These are phyloP conservation scores for Coniochaeta prunicola DNA, from an alignment of 2,329 filamentous ascomycete species.

Conservation along the genomic window DNA sequence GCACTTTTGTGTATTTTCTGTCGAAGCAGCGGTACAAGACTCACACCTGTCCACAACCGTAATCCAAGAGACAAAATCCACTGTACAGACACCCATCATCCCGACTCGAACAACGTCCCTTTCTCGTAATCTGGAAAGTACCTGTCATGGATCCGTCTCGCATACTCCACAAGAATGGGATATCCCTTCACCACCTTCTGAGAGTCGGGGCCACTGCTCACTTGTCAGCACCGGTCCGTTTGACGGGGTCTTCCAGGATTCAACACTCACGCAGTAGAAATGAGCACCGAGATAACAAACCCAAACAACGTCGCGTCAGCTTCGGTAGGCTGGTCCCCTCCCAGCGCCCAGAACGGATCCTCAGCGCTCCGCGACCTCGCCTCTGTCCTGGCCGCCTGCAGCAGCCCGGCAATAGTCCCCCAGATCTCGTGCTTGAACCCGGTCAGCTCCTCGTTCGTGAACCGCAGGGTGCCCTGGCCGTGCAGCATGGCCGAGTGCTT, in stretches of 20 bases:
- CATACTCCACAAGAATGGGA: slow-evolving; percentile 47
- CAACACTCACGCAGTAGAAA: slow-evolving; percentile 44
- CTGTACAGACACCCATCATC: background rate
- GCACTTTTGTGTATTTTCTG: background rate
- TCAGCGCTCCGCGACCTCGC: slow-evolving; percentile 6
- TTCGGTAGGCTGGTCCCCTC: slow-evolving; percentile 45
- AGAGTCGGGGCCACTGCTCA: slow-evolving; percentile 36
- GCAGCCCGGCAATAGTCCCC: slow-evolving; percentile 38
- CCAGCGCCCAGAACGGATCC: slow-evolving; percentile 50
- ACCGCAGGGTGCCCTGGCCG: slow-evolving; percentile 48
- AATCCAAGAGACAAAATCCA: background rate
- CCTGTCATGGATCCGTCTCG: slow-evolving; percentile 41
- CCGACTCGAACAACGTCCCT: slow-evolving; percentile 15
- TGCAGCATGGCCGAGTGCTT: slow-evolving; percentile 34
- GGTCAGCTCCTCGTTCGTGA: slow-evolving; percentile 40
- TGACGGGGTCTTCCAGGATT: slow-evolving; percentile 6
- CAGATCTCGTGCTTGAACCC: slow-evolving; percentile 42
- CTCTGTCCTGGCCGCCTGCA: slow-evolving; percentile 27
- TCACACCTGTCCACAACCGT: background rate
- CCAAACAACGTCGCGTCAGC: slow-evolving; percentile 51
- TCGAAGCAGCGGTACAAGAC: background rate
- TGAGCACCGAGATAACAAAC: slow-evolving; percentile 44
- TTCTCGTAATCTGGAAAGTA: slow-evolving; percentile 53
- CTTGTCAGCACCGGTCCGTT: background rate
- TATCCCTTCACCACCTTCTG: slow-evolving; percentile 34